A percentile compares a stretch with the other conserved stretches of the same genome.
Conservation (phyloP, 2,329 filamentous ascomycete species). For the Zasmidium citrigriseum region DNA sequence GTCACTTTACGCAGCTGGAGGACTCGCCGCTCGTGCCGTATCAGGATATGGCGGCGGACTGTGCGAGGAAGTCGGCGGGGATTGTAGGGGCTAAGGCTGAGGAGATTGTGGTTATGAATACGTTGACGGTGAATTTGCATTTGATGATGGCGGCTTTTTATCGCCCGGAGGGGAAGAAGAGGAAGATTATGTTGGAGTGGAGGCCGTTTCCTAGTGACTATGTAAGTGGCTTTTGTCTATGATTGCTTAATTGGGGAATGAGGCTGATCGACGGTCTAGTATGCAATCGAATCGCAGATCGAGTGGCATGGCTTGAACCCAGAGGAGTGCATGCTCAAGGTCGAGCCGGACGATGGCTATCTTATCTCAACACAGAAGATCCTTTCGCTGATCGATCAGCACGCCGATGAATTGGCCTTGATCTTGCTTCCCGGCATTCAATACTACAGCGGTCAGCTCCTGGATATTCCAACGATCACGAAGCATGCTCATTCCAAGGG, state of each 20-base stretch:
- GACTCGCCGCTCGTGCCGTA: constrained; percentile 71
- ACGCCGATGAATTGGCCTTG: constrained; percentile 72
- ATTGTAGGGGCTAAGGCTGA: constrained; percentile 71
- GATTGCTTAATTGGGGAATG: background rate
- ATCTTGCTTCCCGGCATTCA: constrained; percentile 84
- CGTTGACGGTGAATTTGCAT: constrained; percentile 78
- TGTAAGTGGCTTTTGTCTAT: constrained; percentile 46
- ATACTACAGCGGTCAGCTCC: constrained; percentile 86
- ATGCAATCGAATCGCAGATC: constrained; percentile 81
- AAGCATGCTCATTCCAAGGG: constrained; percentile 69
- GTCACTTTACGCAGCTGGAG: constrained; percentile 58
- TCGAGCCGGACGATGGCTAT: constrained; percentile 61
- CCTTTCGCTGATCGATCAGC: constrained; percentile 69
- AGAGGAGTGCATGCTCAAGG: constrained; percentile 68
- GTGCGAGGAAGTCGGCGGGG: constrained; percentile 67
- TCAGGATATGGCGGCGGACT: constrained; percentile 76
- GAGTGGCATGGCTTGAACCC: constrained; percentile 69
- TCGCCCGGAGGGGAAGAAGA: constrained; percentile 62
- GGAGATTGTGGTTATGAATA: constrained; percentile 87
- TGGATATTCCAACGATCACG: constrained; percentile 81
- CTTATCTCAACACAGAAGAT: constrained; percentile 72
- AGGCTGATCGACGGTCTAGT: constrained; percentile 53
- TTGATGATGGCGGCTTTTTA: constrained; percentile 86
- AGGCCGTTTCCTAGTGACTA: constrained; percentile 89
- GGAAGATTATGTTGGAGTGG: constrained; percentile 84